phyloP scores from a whole-genome alignment of 257 asterid species.

The Capsicum rhomboideum region DNA sequence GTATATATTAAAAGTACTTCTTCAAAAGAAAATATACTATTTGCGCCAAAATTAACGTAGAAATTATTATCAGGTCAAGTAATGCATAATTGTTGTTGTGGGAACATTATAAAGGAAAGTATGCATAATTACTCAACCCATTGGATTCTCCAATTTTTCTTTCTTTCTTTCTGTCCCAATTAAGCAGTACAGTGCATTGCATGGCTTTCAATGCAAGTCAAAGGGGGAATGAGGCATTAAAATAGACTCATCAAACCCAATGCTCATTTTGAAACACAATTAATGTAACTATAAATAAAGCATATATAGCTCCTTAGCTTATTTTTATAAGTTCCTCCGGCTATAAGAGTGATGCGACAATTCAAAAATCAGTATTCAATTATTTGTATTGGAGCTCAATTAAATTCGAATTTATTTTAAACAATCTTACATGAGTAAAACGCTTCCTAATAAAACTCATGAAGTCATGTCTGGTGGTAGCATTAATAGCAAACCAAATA shows the following conservation, averaged over 20 bases:
- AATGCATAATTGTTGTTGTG: too few relatives aligned
- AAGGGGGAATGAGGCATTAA: background rate
- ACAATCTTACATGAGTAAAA: too few relatives aligned
- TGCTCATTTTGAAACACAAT: background rate
- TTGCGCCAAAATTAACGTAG: too few relatives aligned
- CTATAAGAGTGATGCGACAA: background rate
- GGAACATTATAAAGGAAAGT: background rate
- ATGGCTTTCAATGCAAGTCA: conserved; percentile 27
- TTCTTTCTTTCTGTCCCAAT: background rate
- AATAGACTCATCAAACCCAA: background rate
- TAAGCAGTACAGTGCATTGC: background rate
- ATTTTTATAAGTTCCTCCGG: background rate
- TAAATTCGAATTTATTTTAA: too few relatives aligned
- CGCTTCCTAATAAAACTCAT: too few relatives aligned
- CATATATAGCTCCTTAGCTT: background rate
- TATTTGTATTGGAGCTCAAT: too few relatives aligned
- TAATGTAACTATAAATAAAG: background rate
- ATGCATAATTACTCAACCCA: background rate
- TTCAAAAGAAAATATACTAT: too few relatives aligned
- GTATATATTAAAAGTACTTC: too few relatives aligned
- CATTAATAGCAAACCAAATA: too few relatives aligned
- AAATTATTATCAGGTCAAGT: too few relatives aligned
- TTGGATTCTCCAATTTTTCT: background rate
- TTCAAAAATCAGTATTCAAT: background rate
- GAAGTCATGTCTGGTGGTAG: too few relatives aligned